These are phyloP conservation scores for Chimonanthus praecox DNA, from an alignment of 164 flowering plant genomes.

Conservation along the genomic window DNA sequence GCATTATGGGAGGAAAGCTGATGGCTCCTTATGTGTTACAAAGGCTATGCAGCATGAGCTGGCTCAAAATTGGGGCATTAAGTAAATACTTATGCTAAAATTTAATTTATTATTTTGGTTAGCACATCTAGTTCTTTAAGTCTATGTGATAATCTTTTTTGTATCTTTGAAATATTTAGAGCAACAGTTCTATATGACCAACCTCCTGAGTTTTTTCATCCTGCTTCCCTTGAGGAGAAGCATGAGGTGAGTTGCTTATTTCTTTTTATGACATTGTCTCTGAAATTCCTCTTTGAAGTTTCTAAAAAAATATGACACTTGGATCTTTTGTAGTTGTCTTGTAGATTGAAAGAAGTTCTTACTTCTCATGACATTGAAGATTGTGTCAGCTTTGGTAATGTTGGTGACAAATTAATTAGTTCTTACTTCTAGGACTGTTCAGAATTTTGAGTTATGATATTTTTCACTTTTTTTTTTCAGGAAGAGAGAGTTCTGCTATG, in stretches of 20 bases:
- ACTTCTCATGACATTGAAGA: constrained; percentile 44
- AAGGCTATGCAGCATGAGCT: constrained; percentile 96
- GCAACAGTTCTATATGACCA: constrained; percentile 93
- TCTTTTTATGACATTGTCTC: neutral
- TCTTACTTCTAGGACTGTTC: constrained; percentile 1
- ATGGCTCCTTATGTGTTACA: constrained; percentile 89
- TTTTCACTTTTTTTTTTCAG: constrained; percentile 20
- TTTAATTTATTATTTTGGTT: neutral
- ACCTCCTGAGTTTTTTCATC: constrained; percentile 91
- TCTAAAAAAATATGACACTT: constrained; percentile 2
- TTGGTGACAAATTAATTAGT: neutral
- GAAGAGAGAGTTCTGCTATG: constrained; percentile 14
- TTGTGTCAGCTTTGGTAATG: constrained; percentile 65
- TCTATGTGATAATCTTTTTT: constrained; percentile 3
- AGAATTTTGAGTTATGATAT: neutral
- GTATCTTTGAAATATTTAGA: constrained; percentile 27
- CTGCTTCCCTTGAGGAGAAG: constrained; percentile 70
- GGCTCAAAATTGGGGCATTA: constrained; percentile 91
- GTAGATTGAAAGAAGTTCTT: constrained; percentile 50
- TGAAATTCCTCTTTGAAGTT: neutral
- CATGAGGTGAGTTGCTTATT: constrained; percentile 50
- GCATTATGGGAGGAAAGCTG: constrained; percentile 73
- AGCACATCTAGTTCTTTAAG: neutral
- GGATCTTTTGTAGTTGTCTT: constrained; percentile 55
- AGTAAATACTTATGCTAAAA: constrained; percentile 39